Conservation (phyloP, 139 green algal genomes). For the Asterochloris erici region DNA sequence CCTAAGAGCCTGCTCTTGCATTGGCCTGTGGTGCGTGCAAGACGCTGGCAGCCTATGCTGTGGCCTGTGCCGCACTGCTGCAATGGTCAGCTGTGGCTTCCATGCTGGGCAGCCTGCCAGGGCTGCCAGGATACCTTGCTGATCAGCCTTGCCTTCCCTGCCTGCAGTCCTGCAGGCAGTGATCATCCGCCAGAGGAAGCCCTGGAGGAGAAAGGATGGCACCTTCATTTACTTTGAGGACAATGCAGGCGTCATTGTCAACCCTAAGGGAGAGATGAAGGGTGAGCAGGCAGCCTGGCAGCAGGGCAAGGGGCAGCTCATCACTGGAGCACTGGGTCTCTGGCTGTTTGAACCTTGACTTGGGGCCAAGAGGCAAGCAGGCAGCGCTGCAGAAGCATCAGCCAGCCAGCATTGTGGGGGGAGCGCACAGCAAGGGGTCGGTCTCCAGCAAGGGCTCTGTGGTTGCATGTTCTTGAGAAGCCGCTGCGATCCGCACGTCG, state of each 20-base stretch:
- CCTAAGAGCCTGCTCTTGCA: neutral
- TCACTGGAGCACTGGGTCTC: neutral
- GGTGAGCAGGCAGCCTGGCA: slow-evolving; percentile 46
- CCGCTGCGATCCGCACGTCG: too few relatives aligned
- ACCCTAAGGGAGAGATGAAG: slow-evolving; percentile 99
- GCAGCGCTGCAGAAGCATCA: too few relatives aligned
- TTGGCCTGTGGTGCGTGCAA: neutral
- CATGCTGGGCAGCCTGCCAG: neutral
- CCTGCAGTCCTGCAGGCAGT: slow-evolving; percentile 84
- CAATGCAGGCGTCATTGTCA: slow-evolving; percentile 99
- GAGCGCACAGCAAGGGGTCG: too few relatives aligned
- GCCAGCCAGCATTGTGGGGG: too few relatives aligned
- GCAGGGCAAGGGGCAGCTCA: neutral
- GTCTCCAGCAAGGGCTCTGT: too few relatives aligned
- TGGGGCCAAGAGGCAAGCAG: too few relatives aligned
- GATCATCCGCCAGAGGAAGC: slow-evolving; percentile 97
- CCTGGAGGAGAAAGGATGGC: slow-evolving; percentile 97
- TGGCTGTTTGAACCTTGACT: neutral
- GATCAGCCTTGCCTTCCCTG: neutral
- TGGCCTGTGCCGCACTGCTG: neutral
- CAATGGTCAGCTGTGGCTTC: neutral
- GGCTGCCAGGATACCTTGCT: neutral
- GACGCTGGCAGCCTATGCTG: neutral
- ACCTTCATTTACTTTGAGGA: slow-evolving; percentile 99
- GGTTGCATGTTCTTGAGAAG: too few relatives aligned